phyloP scores from a whole-genome alignment of 257 asterid genomes.

The Paulownia fortunei region DNA sequence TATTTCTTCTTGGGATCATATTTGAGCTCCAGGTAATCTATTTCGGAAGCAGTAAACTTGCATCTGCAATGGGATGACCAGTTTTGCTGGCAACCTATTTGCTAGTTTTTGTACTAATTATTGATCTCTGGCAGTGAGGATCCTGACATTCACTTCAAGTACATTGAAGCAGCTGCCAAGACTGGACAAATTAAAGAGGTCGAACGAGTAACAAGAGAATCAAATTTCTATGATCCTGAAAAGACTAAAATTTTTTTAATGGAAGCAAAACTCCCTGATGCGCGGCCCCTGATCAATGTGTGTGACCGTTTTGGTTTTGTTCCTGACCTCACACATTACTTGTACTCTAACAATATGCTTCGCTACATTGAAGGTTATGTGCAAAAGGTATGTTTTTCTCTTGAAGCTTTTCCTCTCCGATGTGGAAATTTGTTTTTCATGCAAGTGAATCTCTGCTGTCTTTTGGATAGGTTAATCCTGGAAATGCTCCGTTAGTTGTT shows the following conservation, averaged over 20 bases:
- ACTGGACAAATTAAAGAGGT: constrained; percentile 99
- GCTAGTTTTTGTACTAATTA: constrained; percentile 26
- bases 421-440: constrained; percentile 10
- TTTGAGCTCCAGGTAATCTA: constrained; percentile 89
- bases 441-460: constrained; percentile 31
- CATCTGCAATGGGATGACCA: constrained; percentile 14
- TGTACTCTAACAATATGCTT: constrained; percentile 93
- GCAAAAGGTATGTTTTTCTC: constrained; percentile 73
- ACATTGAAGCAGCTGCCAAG: constrained; percentile 98
- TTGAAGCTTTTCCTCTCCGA: neutral
- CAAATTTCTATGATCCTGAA: constrained; percentile 93
- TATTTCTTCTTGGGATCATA: constrained; percentile 98
- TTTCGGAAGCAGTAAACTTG: constrained; percentile 9
- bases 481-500: constrained; percentile 98
- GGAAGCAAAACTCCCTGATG: constrained; percentile 99
- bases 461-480: constrained; percentile 89
- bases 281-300: constrained; percentile 94
- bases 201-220: constrained; percentile 99
- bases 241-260: constrained; percentile 95
- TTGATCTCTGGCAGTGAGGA: constrained; percentile 79
- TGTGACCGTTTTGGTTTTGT: constrained; percentile 99
- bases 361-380: constrained; percentile 99
- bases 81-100: neutral
- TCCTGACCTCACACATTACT: constrained; percentile 96
- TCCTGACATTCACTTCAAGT: constrained; percentile 98